Base-by-base conservation (phyloP, 2,329 filamentous ascomycete genomes). In the Phyllosticta citribraziliensis region DNA sequence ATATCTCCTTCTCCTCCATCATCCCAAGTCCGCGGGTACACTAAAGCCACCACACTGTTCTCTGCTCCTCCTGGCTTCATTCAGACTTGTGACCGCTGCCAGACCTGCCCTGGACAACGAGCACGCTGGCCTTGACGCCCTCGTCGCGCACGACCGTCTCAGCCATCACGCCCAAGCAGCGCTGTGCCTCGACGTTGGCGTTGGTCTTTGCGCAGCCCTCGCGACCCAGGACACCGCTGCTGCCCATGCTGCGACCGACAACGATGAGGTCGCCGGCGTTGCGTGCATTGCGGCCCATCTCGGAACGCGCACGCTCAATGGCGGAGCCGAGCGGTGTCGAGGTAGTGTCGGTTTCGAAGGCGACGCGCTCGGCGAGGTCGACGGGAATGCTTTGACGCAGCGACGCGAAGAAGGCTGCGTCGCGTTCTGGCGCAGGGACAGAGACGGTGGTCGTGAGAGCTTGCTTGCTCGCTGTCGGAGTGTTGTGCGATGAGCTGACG, bases 241-340 rank as follows among this genome's bases (percentile, higher is more conserved):
- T 52, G 17, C 63, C 64, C 40, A 70, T 66, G 52, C 74, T 74
- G 40, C 86, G 78, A 0, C 88, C 88, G 12, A 90, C 75, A 1
- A 92, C 78, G 17, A 92, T 77, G 22, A 92, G 76, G 68, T 91
- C 88, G 2, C 88, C 88, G 0, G 85, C 84, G 66, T 89, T 90
- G 68, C 79, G 81, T 0, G 81, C 78, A 19, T 80, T 79, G 63
- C 83, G 81, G 0, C 82, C 83, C 2, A 90, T 79, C 58, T 86
- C 84, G 27, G 78, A 72, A 57, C 79, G 78, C 0, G 87, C 87
- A 4, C 80, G 73, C 5, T 78, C 75, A 1, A 88, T 64, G 1
- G 80, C 76, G 61, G 79, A 78, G 1, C 70, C 68, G 5, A 81
- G 72, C 1, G 61, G 57, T 17, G 72, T 70, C 0, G 30, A 24